These are phyloP conservation scores for Lipomyces lipofer DNA, from an alignment of 805 yeast species.

Conservation along the genomic window DNA sequence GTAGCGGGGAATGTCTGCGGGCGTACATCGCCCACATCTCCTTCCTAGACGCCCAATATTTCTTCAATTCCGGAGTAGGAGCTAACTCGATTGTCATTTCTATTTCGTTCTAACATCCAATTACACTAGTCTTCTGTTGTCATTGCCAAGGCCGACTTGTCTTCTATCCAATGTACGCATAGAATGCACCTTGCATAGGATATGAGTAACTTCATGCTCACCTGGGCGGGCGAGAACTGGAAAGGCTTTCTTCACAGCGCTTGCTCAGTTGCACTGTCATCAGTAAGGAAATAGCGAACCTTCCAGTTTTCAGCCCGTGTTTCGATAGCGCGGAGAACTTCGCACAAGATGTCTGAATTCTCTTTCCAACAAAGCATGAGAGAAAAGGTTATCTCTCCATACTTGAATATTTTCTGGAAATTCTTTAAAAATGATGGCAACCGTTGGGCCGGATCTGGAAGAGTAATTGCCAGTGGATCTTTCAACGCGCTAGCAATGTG, in stretches of 20 bases:
- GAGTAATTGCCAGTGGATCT: too few relatives aligned
- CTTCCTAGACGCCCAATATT: not conserved
- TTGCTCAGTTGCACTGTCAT: not conserved
- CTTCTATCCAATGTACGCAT: not conserved
- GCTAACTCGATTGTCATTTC: not conserved
- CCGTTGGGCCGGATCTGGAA: too few relatives aligned
- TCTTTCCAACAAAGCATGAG: not conserved
- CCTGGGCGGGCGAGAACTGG: not conserved
- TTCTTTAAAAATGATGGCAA: too few relatives aligned
- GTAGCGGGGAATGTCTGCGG: not conserved
- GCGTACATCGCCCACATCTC: not conserved
- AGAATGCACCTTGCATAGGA: not conserved
- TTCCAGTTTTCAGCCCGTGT: not conserved
- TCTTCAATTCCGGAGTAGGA: not conserved
- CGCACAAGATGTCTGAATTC: not conserved
- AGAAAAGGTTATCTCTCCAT: too few relatives aligned
- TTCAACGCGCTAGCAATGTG: too few relatives aligned
- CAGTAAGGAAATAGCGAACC: not conserved
- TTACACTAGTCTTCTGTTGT: not conserved
- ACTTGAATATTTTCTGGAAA: too few relatives aligned
- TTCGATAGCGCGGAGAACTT: not conserved
- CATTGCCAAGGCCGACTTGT: not conserved
- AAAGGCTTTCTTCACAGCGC: not conserved
- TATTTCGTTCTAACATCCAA: not conserved
- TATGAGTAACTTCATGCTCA: not conserved